Base-by-base conservation (phyloP, 306 rosid species). In the Gastrolobium villosum region DNA sequence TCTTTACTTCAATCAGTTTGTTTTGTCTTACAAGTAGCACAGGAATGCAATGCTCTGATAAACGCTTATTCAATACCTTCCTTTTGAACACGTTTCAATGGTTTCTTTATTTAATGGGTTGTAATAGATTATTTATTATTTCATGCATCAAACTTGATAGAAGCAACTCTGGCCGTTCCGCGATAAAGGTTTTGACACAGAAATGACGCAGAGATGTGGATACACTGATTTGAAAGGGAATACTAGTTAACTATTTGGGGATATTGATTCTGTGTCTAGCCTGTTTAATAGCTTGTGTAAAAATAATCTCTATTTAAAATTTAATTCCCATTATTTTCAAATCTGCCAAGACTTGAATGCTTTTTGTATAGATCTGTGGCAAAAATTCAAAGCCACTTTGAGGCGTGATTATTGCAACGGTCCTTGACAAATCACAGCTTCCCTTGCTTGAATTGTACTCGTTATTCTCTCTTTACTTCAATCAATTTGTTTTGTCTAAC, bases 401-500 rank as follows among this genome's bases (percentile, higher is more conserved):
- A 36, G 82, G 30, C 82, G 74, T 2, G 82, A 84, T 65, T 84
- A 76, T 69, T 77, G 82, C 75, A 72, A 34, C 2, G 80, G 15
- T 65, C 73, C 87, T 46, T 76, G 85, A 82, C 74, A 71, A 59
- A 77, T 59, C 40, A 80, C 68, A 57, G 85, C 77, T 39, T 39
- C 88, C 7, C 5, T 72, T 49, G 87, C 85, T 71, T 85, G 77
- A 65, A 43, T 76, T 41, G 0, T 65, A 4, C 41, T 84, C 7
- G 80, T 84, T 41, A 0, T 76, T 55, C 77, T 84, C 64, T 32
- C 88, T 48, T 10, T 83, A 0, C 4, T 78, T 68, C 82, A 85
- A 40, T 7, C 88, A n/a, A 56, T 74, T n/a, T 82, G 79, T 74
- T 82, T 82, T 78, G 65, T 85, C 49, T 40, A 80, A 53, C 82